Conservation (phyloP, 306 rosid genomes). For the Neltuma alba region DNA sequence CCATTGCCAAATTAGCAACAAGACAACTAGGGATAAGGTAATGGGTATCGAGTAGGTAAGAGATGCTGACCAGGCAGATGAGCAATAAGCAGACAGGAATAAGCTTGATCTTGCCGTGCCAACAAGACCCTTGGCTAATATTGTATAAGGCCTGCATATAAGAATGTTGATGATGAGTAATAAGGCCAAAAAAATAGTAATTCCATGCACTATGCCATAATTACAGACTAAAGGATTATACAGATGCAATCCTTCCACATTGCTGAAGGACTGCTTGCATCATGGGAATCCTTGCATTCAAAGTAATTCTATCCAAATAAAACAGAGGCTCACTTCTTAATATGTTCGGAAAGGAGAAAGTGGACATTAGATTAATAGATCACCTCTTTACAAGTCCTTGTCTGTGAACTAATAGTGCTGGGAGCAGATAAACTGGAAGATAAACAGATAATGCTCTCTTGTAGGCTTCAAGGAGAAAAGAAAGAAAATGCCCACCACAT, state of each 20-base stretch:
- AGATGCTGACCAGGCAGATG: slow-evolving; percentile 67
- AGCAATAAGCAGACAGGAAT: slow-evolving; percentile 66
- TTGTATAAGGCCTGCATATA: slow-evolving; percentile 56
- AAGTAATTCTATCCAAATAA: not conserved
- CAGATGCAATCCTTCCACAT: not conserved
- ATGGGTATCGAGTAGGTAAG: not conserved
- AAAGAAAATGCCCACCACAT: slow-evolving; percentile 58
- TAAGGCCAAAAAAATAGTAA: not conserved
- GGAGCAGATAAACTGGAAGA: slow-evolving; percentile 71
- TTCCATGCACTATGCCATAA: not conserved
- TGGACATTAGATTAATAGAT: slow-evolving; percentile 3
- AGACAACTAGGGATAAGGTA: not conserved
- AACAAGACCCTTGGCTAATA: slow-evolving; percentile 59
- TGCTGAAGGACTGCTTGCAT: not conserved
- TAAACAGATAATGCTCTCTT: slow-evolving; percentile 73
- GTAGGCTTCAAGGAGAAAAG: slow-evolving; percentile 64
- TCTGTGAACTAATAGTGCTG: slow-evolving; percentile 75
- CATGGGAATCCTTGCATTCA: not conserved
- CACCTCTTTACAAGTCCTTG: slow-evolving; percentile 63
- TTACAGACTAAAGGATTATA: not conserved
- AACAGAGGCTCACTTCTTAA: not conserved
- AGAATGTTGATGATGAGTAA: slow-evolving; percentile 21
- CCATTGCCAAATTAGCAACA: not conserved
- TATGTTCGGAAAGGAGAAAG: slow-evolving; percentile 4
- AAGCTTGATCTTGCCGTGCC: slow-evolving; percentile 81